Evolutionary conservation across 2,329 filamentous ascomycete species (phyloP), one percentile per base, ranked within the genome.

Genomic region (Fusarium xylarioides): DNA sequence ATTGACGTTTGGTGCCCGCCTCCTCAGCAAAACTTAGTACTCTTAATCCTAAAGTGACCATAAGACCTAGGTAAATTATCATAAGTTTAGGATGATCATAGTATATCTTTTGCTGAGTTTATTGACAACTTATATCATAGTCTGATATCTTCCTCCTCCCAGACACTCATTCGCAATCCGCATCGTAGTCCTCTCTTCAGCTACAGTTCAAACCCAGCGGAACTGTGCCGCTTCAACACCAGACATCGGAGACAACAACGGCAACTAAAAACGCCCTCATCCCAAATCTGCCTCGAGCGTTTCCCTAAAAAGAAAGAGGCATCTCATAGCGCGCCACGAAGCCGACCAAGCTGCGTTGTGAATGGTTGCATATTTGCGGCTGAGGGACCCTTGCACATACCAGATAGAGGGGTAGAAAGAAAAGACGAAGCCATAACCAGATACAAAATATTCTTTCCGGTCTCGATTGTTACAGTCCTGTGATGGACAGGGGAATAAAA

Each of bases 241-340:
- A 62, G 30, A 18, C 40, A 43, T 16, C 19, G 26, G 21, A 38
- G 12, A 52, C n/a, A 37, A 32, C 19, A 44, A 50, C 43, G 43
- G 56, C 50, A 44, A 37, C 56, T 58, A 54, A 57, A 58, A 40
- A 44, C 62, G 62, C 52, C 67, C 50, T 62, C 38, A 1, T 12
- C 32, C 11, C 19, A 21, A 70, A 44, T 70, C 55, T 54, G 66
- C 60, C 60, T 71, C 34, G 40, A 52, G 14, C 26, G 32, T 60
- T 32, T 52, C 52, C 64, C 11, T 7, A 72, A 72, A 23, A 46
- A 72, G 54, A 14, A 58, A 7, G 8, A 19, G 47, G 64, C 64
- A 46, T 63, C 23, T 52, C 52, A 52, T 73, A 73, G 70, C 65
- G 70, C 69, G 70, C 70, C 70, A 73, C 70, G 40, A 59, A 58